Conservation (phyloP, 139 green algal species). For the Mychonastes homosphaera region DNA sequence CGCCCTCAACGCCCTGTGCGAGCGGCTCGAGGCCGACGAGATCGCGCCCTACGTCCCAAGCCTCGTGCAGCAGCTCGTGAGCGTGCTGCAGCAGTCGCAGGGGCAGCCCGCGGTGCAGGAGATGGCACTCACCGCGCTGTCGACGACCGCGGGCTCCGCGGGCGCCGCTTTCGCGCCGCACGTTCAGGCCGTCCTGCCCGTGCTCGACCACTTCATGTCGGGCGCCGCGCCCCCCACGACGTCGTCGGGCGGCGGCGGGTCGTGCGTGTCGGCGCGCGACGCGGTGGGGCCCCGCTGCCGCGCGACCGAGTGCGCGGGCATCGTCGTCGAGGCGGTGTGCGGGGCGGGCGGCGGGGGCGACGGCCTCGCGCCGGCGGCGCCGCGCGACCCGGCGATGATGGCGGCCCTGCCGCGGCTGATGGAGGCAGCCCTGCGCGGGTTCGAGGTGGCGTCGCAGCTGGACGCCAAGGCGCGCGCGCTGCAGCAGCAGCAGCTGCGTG, state of each 20-base stretch:
- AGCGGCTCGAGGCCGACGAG: constrained; percentile 42
- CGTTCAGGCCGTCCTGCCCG: constrained; percentile 25
- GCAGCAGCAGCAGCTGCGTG: neutral
- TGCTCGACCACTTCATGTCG: constrained; percentile 52
- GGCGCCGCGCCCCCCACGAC: too few species aligned
- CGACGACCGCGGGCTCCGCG: constrained; percentile 50
- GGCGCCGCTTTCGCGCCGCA: constrained; percentile 42
- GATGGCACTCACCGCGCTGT: constrained; percentile 45
- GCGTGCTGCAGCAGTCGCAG: constrained; percentile 26
- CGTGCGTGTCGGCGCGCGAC: too few species aligned
- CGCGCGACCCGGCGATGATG: constrained; percentile 4
- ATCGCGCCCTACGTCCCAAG: constrained; percentile 44
- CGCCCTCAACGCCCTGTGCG: constrained; percentile 60
- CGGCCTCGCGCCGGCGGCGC: neutral
- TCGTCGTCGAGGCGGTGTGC: constrained; percentile 41
- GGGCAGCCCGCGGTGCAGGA: constrained; percentile 37
- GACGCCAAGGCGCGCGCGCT: neutral
- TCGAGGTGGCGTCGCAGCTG: constrained; percentile 9
- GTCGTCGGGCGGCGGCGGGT: too few species aligned
- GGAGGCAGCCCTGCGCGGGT: constrained; percentile 26
- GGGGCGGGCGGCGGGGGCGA: neutral
- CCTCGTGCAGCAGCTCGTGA: constrained; percentile 40
- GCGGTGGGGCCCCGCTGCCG: constrained; percentile 39
- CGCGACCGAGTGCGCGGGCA: constrained; percentile 53
- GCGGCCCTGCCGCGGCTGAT: constrained; percentile 29